phyloP scores from a whole-genome alignment of 805 yeast genomes.

The Pichia scutulata region DNA sequence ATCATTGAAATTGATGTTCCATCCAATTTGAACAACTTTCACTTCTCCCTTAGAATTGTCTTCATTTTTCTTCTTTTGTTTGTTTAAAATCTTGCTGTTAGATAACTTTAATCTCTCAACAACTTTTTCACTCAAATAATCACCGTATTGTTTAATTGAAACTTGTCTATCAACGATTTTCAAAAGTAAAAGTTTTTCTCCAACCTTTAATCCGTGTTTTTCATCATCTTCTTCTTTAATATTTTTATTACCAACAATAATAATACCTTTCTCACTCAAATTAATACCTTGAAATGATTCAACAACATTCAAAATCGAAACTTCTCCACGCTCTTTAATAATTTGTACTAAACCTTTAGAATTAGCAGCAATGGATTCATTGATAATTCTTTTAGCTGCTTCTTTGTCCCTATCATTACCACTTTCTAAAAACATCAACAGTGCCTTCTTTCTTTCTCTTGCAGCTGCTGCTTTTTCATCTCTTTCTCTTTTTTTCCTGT shows the following conservation, averaged over 20 bases:
- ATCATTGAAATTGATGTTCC: slow-evolving; percentile 51
- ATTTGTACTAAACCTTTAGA: slow-evolving; percentile 16
- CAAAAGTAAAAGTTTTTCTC: slow-evolving; percentile 15
- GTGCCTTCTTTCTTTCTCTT: not conserved
- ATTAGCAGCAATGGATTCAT: slow-evolving; percentile 13
- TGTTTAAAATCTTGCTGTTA: slow-evolving; percentile 12
- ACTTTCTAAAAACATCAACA: slow-evolving; percentile 8
- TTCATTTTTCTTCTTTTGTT: slow-evolving; percentile 8
- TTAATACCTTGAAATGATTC: slow-evolving; percentile 14
- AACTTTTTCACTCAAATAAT: slow-evolving; percentile 19
- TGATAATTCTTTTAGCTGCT: slow-evolving; percentile 19
- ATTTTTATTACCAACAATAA: slow-evolving; percentile 15
- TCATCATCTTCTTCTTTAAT: slow-evolving; percentile 8
- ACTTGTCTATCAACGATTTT: slow-evolving; percentile 18
- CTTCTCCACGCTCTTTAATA: slow-evolving; percentile 13
- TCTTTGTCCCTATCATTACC: slow-evolving; percentile 25
- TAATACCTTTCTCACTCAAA: slow-evolving; percentile 21
- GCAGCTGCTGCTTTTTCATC: not conserved
- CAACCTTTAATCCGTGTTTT: not conserved
- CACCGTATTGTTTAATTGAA: slow-evolving; percentile 24
- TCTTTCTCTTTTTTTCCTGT: not conserved
- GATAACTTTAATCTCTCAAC: slow-evolving; percentile 11
- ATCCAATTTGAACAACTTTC: slow-evolving; percentile 43
- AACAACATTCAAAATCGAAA: slow-evolving; percentile 10
- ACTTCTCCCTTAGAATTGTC: slow-evolving; percentile 5